Evolutionary conservation across 805 yeast genomes (phyloP).

Genomic region (Wickerhamomyces ciferrii): DNA sequence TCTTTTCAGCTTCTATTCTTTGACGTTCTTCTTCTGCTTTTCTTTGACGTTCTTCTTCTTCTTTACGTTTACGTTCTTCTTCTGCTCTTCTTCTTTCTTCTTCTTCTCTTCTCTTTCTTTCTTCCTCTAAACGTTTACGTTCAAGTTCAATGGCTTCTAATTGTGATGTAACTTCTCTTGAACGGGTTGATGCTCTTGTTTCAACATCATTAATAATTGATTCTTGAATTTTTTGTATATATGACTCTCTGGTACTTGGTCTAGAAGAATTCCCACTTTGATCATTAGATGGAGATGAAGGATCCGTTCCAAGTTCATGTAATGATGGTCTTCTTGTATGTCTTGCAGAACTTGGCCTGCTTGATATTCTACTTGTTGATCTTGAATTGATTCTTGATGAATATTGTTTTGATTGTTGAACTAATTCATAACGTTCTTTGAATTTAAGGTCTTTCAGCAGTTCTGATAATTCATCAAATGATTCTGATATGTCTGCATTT

Average conservation of each 20-base stretch:
- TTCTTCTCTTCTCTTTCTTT: constrained; percentile 13
- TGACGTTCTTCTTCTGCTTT: constrained; percentile 17
- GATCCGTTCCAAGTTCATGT: background rate
- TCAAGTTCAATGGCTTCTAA: constrained; percentile 12
- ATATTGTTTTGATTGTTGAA: background rate
- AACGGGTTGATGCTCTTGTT: constrained; percentile 6
- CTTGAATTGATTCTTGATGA: background rate
- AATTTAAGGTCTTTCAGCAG: constrained; percentile 13
- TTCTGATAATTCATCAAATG: constrained; percentile 6
- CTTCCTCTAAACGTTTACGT: constrained; percentile 9
- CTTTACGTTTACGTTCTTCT: constrained; percentile 11
- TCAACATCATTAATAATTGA: constrained; percentile 8
- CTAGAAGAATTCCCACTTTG: background rate
- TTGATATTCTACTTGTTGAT: constrained; percentile 3
- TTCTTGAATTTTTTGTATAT: constrained; percentile 1
- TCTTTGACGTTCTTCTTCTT: constrained; percentile 12
- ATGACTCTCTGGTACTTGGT: background rate
- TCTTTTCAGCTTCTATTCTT: constrained; percentile 20
- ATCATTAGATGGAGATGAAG: background rate
- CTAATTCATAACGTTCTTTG: constrained; percentile 11
- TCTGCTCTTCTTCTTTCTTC: constrained; percentile 9
- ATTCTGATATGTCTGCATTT: background rate
- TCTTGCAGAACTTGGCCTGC: constrained; percentile 2
- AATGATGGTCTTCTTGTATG: constrained; percentile 9
- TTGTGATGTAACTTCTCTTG: constrained; percentile 7